These are phyloP conservation scores for Zygosaccharomyces siamensis DNA, from an alignment of 805 yeast species.

Conservation along the genomic window DNA sequence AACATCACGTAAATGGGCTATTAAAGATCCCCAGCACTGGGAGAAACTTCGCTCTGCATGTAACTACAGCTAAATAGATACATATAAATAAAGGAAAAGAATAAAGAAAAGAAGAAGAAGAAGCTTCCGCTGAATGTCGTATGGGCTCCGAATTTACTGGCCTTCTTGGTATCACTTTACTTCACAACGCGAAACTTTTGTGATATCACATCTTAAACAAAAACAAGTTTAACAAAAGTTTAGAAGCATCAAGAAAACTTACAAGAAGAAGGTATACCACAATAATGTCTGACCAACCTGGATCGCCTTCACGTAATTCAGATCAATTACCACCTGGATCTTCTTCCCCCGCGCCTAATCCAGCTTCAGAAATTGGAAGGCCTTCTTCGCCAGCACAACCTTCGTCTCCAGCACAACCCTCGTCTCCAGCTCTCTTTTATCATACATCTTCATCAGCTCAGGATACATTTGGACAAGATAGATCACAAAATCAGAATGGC, in stretches of 20 bases:
- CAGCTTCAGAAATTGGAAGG: slow-evolving; percentile 9
- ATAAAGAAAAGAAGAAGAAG: too few species aligned
- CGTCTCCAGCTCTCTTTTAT: slow-evolving; percentile 35
- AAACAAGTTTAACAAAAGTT: slow-evolving; percentile 7
- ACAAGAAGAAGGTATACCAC: neutral
- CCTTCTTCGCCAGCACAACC: slow-evolving; percentile 37
- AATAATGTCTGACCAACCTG: slow-evolving; percentile 32
- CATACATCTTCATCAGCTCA: slow-evolving; percentile 33
- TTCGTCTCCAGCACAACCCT: slow-evolving; percentile 35
- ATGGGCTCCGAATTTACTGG: neutral
- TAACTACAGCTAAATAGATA: neutral
- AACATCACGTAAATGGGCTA: slow-evolving; percentile 27
- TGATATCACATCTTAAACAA: slow-evolving; percentile 7
- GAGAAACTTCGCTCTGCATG: slow-evolving; percentile 12
- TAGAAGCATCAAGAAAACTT: neutral
- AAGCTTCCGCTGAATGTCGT: too few species aligned
- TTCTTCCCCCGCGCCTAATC: slow-evolving; percentile 27
- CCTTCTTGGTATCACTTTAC: slow-evolving; percentile 1
- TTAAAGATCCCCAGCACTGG: slow-evolving; percentile 23
- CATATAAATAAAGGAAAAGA: neutral
- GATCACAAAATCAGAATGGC: slow-evolving; percentile 13
- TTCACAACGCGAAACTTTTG: neutral
- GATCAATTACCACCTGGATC: slow-evolving; percentile 35
- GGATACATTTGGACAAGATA: slow-evolving; percentile 28
- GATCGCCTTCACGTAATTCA: slow-evolving; percentile 39